Evolutionary conservation across 2,329 filamentous ascomycete genomes (phyloP), one percentile per base, ranked within the genome.

Genomic region (Anthostomella pinea): DNA sequence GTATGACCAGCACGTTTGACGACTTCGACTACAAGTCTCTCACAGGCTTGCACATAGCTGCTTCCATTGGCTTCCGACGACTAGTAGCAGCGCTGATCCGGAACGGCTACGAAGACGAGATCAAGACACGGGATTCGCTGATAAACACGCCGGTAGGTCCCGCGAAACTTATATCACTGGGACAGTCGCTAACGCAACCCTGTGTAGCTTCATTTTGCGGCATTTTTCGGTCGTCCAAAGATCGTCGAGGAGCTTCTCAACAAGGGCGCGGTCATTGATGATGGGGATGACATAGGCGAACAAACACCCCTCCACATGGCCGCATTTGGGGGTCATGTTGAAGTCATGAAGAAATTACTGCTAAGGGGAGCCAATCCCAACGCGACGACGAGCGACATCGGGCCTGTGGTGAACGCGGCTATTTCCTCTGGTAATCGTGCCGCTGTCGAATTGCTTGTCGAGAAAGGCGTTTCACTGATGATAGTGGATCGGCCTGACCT

Each of bases 391-490:
- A 32, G 41, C 1, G 49, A 48, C 15, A 52, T 51, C 34, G 53
- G 64, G 0, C 59, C 57, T 0, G 64, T 68, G 0, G 57, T 69
- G 11, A 67, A 66, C 24, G 58, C 64, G 1, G 66, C 66, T 1
- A 69, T 69, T 8, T 55, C 52, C 8, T 68, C 65, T 2, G 65
- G 66, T 4, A 68, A 67, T 11, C 52, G 56, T 6, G 64, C 58
- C 2, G 64, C 65, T 1, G 64, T 68, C 2, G 59, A 61, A 37
- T 46, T 69, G 15, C 53, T 69, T 2, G 65, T 69, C 2, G 55
- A 63, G 15, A 51, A 58, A 6, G 55, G 62, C 11, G 64, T 65
- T 5, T 59, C 61, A 4, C 48, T 68, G 7, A 53, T 59, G 5
- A 45, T n/a, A n/a, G n/a, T 56, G 4, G 56, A 62, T 6, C 45